A percentile compares a stretch with the other conserved stretches of the same genome.
These are phyloP conservation scores for Fraxinus dipetala DNA, from an alignment of 305 asterid genomes.

Conservation along the genomic window DNA sequence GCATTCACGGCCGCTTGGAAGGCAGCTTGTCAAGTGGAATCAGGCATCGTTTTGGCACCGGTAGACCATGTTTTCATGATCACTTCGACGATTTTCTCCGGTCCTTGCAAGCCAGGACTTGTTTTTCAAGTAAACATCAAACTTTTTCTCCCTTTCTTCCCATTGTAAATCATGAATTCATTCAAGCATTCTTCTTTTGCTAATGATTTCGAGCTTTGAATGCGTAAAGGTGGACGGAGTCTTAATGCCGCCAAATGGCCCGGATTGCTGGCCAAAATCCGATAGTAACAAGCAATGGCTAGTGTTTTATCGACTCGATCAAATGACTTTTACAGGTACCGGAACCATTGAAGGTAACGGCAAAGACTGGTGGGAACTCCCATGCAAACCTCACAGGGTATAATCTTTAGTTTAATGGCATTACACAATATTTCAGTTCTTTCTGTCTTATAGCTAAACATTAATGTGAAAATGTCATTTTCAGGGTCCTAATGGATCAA, in stretches of 20 bases:
- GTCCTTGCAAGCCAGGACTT: conserved; percentile 82
- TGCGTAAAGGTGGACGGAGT: conserved; percentile 65
- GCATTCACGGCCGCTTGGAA: conserved; percentile 87
- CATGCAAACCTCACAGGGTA: conserved; percentile 97
- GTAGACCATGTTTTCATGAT: conserved; percentile 43
- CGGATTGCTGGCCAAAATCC: conserved; percentile 79
- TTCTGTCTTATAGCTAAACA: not conserved
- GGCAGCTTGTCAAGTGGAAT: conserved; percentile 75
- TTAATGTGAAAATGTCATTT: conserved; percentile 24
- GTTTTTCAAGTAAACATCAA: conserved; percentile 57
- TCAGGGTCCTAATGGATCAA: conserved; percentile 92
- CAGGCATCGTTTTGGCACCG: conserved; percentile 60
- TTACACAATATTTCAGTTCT: not conserved
- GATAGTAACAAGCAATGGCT: conserved; percentile 88
- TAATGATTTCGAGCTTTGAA: not conserved
- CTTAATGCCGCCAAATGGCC: conserved; percentile 86
- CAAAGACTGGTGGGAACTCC: conserved; percentile 93
- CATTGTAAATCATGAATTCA: not conserved
- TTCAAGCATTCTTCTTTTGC: not conserved
- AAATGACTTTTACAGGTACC: conserved; percentile 60
- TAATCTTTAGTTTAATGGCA: not conserved
- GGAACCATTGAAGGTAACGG: conserved; percentile 93
- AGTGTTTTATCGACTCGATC: conserved; percentile 69
- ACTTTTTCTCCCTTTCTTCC: not conserved
- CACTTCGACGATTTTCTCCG: conserved; percentile 85